A percentile compares a stretch with the other conserved stretches of the same genome.
These are phyloP conservation scores for Dipodascopsis uninucleata DNA, from an alignment of 805 yeast genomes.

Conservation along the genomic window DNA sequence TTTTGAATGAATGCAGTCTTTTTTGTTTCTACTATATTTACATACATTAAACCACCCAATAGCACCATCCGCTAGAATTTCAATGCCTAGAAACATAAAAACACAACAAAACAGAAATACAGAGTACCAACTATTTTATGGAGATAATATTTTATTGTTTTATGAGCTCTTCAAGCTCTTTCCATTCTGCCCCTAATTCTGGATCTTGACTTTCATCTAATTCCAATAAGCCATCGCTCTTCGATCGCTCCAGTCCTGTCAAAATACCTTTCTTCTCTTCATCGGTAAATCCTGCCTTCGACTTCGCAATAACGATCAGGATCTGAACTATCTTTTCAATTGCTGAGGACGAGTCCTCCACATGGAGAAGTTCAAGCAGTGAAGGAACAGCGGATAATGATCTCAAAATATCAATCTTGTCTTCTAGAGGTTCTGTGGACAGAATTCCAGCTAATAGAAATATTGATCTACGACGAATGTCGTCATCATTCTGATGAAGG, in stretches of 20 bases:
- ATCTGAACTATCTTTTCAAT: slow-evolving; percentile 23
- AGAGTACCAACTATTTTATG: no score
- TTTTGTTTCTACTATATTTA: no score
- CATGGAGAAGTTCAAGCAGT: slow-evolving; percentile 14
- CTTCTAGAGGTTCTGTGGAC: slow-evolving; percentile 24
- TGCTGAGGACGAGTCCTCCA: slow-evolving; percentile 20
- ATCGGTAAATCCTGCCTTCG: slow-evolving; percentile 18
- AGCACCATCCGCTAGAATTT: no score
- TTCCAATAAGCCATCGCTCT: slow-evolving; percentile 19
- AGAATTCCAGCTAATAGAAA: slow-evolving; percentile 23
- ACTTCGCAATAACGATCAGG: slow-evolving; percentile 17
- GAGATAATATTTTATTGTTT: slow-evolving; percentile 10
- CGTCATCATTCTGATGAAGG: slow-evolving; percentile 12
- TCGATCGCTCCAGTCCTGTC: slow-evolving; percentile 19
- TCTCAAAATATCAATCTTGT: slow-evolving; percentile 19
- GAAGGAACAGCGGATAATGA: slow-evolving; percentile 19
- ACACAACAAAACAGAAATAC: no score
- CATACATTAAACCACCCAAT: no score
- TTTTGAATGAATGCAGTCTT: no score
- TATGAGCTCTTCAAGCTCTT: slow-evolving; percentile 9
- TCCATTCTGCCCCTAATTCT: slow-evolving; percentile 23
- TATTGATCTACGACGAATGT: slow-evolving; percentile 21
- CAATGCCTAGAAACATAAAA: no score
- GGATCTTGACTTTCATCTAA: slow-evolving; percentile 15
- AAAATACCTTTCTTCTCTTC: slow-evolving; percentile 21